Conservation (phyloP, 106 monocot genomes). For the Posidonia australis region DNA sequence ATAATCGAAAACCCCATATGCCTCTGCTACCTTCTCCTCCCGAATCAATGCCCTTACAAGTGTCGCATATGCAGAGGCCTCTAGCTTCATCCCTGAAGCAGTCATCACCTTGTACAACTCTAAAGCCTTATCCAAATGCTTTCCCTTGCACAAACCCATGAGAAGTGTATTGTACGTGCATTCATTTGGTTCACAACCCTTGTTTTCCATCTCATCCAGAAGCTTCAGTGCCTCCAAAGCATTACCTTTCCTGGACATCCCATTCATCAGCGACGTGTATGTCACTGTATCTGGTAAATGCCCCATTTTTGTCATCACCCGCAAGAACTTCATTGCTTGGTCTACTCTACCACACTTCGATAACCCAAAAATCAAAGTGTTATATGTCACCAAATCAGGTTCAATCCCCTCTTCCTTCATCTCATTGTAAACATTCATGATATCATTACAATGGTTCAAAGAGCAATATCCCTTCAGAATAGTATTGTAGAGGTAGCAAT, state of each 20-base stretch:
- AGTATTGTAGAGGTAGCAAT: conserved; percentile 75
- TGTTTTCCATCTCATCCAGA: conserved; percentile 70
- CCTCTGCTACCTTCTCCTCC: conserved; percentile 48
- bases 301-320: conserved; percentile 53
- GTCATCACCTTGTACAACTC: conserved; percentile 62
- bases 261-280: conserved; percentile 81
- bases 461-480: conserved; percentile 88
- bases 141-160: conserved; percentile 73
- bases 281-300: conserved; percentile 61
- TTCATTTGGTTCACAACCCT: conserved; percentile 73
- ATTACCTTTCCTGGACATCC: conserved; percentile 85
- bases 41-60: conserved; percentile 59
- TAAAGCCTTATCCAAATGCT: conserved; percentile 54
- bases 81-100: conserved; percentile 53
- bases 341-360: conserved; percentile 69
- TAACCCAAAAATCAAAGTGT: conserved; percentile 70
- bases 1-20: conserved; percentile 92
- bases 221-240: conserved; percentile 49
- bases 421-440: conserved; percentile 73
- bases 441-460: conserved; percentile 45
- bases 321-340: conserved; percentile 62
- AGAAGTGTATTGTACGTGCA: conserved; percentile 83
- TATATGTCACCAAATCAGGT: conserved; percentile 88
- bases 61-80: conserved; percentile 57
- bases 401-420: conserved; percentile 87